phyloP scores from a whole-genome alignment of 2,329 filamentous ascomycete species.

The Fonsecaea pedrosoi region DNA sequence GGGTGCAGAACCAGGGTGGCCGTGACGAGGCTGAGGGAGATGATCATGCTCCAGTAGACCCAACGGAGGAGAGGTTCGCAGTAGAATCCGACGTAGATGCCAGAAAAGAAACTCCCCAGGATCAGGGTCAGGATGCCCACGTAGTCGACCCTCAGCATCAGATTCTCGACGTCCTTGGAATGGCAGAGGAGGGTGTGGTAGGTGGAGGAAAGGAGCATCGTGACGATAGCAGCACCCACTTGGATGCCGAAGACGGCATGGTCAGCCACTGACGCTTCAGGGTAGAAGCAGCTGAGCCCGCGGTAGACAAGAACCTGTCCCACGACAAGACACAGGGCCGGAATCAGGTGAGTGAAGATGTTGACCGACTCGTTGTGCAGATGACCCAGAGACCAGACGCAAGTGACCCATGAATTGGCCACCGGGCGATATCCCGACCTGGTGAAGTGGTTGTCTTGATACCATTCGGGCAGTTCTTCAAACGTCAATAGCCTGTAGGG shows the following conservation, averaged over 20 bases:
- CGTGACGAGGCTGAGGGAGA: constrained; percentile 42
- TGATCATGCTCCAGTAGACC: constrained; percentile 49
- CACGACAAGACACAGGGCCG: constrained; percentile 48
- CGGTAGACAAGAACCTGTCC: constrained; percentile 40
- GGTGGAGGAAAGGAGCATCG: constrained; percentile 40
- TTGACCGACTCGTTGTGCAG: constrained; percentile 55
- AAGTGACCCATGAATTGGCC: constrained; percentile 47
- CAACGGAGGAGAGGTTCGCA: constrained; percentile 43
- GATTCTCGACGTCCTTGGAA: constrained; percentile 40
- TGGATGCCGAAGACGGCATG: constrained; percentile 51
- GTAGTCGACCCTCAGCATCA: constrained; percentile 45
- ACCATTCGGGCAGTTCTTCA: constrained; percentile 53
- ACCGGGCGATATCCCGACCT: constrained; percentile 54
- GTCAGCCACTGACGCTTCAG: constrained; percentile 46
- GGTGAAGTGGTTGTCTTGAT: constrained; percentile 53
- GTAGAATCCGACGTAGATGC: constrained; percentile 48
- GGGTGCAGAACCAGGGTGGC: constrained; percentile 47
- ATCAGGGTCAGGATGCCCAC: constrained; percentile 46
- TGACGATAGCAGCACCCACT: constrained; percentile 42
- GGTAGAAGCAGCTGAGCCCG: constrained; percentile 45
- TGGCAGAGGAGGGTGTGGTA: constrained; percentile 48
- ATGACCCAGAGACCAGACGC: constrained; percentile 51
- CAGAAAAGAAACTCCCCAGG: constrained; percentile 46
- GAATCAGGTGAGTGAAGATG: constrained; percentile 56
- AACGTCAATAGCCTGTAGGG: constrained; percentile 41